A percentile compares a stretch with the other conserved stretches of the same genome.
These are phyloP conservation scores for Candida wancherniae DNA, from an alignment of 805 yeast species.

Conservation along the genomic window DNA sequence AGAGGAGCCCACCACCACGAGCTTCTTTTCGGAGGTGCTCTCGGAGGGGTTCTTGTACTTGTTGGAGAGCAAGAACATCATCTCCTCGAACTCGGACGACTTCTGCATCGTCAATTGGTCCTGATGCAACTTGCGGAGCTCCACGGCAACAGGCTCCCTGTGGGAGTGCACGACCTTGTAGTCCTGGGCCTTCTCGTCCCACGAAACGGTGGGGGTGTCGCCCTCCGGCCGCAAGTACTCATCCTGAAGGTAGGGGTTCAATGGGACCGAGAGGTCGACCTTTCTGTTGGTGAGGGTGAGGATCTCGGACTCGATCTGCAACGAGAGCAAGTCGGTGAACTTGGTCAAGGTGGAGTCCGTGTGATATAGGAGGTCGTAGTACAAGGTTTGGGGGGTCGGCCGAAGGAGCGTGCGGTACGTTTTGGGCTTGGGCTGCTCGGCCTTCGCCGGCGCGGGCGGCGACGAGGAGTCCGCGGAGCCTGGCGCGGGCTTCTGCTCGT, in stretches of 20 bases:
- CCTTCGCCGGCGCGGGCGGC: background rate
- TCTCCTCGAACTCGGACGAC: slow-evolving; percentile 78
- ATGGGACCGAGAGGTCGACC: slow-evolving; percentile 66
- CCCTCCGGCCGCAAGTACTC: slow-evolving; percentile 46
- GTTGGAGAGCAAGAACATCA: slow-evolving; percentile 56
- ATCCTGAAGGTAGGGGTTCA: slow-evolving; percentile 57
- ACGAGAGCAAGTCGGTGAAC: slow-evolving; percentile 73
- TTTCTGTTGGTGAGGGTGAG: slow-evolving; percentile 74
- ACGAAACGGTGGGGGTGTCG: slow-evolving; percentile 44
- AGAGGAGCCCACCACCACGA: slow-evolving; percentile 35
- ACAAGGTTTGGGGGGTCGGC: slow-evolving; percentile 76
- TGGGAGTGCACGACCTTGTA: slow-evolving; percentile 27
- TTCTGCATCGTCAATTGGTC: slow-evolving; percentile 53
- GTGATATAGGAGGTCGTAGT: slow-evolving; percentile 79
- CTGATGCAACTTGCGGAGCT: slow-evolving; percentile 35
- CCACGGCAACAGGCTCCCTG: slow-evolving; percentile 25
- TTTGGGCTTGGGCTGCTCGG: slow-evolving; percentile 41
- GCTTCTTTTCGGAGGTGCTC: slow-evolving; percentile 29
- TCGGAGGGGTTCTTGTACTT: slow-evolving; percentile 38
- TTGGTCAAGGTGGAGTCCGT: slow-evolving; percentile 72
- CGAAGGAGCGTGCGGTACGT: slow-evolving; percentile 71
- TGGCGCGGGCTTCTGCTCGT: background rate
- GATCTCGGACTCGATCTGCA: slow-evolving; percentile 85
- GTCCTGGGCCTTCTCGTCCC: slow-evolving; percentile 32
- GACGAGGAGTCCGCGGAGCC: background rate